These are phyloP conservation scores for Metrosideros polymorpha DNA, from an alignment of 441 rosid genomes.

Conservation along the genomic window DNA sequence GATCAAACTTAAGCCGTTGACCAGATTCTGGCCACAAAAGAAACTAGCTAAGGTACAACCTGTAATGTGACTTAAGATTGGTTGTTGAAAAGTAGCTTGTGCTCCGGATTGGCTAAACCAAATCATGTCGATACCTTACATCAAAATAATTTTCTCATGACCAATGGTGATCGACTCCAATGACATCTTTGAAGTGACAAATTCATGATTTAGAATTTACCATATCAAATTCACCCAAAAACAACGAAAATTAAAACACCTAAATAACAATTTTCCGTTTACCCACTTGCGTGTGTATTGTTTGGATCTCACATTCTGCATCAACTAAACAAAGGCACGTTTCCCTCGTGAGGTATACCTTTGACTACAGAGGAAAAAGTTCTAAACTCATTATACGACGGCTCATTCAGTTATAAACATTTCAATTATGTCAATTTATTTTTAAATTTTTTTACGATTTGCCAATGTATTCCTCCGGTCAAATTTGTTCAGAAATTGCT, in stretches of 20 bases:
- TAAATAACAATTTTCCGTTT: not conserved
- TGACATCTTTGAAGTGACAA: not conserved
- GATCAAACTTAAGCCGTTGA: not conserved
- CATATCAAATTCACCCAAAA: not conserved
- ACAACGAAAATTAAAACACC: not conserved
- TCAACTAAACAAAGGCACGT: fast-evolving
- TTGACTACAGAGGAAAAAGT: fast-evolving
- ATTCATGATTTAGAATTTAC: not conserved
- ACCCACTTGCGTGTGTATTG: not conserved
- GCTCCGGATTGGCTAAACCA: not conserved
- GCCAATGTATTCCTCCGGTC: fast-evolving
- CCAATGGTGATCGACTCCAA: not conserved
- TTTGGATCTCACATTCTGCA: fast-evolving
- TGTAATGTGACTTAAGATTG: not conserved
- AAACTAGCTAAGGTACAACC: not conserved
- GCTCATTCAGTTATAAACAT: too few species aligned
- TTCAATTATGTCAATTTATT: too few species aligned
- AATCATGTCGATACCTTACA: not conserved
- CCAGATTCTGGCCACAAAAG: not conserved
- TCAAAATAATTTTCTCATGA: not conserved
- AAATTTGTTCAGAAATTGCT: too few species aligned
- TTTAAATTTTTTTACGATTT: too few species aligned
- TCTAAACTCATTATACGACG: too few species aligned
- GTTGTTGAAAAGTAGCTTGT: not conserved
- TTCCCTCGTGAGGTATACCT: not conserved